Evolutionary conservation across 441 rosid species (phyloP).

Genomic region (Gossypium gossypioides): DNA sequence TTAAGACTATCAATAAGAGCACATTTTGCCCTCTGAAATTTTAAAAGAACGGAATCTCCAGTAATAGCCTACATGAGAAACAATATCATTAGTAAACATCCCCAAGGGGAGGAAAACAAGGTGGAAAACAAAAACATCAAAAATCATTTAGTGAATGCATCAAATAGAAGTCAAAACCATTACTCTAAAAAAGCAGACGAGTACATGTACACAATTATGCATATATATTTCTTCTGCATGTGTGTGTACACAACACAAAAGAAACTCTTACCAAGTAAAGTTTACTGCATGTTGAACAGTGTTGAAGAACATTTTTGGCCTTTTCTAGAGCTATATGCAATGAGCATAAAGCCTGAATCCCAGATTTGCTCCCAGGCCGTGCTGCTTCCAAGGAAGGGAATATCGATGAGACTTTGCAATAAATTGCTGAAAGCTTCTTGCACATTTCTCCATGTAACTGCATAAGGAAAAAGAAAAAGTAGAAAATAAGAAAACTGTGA

Average conservation of each 20-base stretch:
- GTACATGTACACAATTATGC: background rate
- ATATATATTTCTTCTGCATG: background rate
- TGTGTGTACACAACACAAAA: background rate
- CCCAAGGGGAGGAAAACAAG: background rate
- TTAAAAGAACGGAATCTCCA: slow-evolving; percentile 76
- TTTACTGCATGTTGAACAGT: slow-evolving; percentile 86
- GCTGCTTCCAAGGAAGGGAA: slow-evolving; percentile 92
- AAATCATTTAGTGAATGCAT: background rate
- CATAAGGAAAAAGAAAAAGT: slow-evolving; percentile 15
- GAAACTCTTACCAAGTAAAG: slow-evolving; percentile 67
- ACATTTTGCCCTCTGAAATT: slow-evolving; percentile 71
- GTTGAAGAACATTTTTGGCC: slow-evolving; percentile 78
- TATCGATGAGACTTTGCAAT: slow-evolving; percentile 61
- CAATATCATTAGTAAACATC: slow-evolving; percentile 1
- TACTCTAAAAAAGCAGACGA: background rate
- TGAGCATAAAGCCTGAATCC: slow-evolving; percentile 87
- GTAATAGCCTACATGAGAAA: slow-evolving; percentile 72
- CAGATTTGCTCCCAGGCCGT: slow-evolving; percentile 91
- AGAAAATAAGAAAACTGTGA: background rate
- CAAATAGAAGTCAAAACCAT: slow-evolving; percentile 3
- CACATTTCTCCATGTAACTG: slow-evolving; percentile 97
- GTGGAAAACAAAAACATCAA: background rate
- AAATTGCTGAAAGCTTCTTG: slow-evolving; percentile 58
- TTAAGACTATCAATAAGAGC: slow-evolving; percentile 76
- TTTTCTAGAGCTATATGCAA: slow-evolving; percentile 93